Evolutionary conservation across 2,329 filamentous ascomycete species (phyloP).

Genomic region (Microthyrium microscopicum): DNA sequence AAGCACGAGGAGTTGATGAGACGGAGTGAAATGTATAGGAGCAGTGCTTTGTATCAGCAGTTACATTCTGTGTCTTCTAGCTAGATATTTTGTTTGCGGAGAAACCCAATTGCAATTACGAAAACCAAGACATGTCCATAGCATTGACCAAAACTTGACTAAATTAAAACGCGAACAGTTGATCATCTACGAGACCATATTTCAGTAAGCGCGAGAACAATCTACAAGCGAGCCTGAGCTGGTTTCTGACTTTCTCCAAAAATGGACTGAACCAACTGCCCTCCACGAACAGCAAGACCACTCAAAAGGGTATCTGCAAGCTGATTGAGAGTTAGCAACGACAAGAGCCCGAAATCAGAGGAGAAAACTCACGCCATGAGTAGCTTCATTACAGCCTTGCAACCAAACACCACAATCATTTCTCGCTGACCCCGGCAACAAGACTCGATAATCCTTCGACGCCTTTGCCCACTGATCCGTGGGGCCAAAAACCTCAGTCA

Average conservation of each 20-base stretch:
- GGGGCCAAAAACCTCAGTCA: too few relatives aligned
- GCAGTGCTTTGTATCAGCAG: constrained; percentile 33
- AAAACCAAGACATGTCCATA: too few relatives aligned
- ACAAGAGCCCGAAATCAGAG: too few relatives aligned
- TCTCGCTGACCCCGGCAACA: constrained; percentile 51
- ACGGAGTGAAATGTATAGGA: constrained; percentile 31
- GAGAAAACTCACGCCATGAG: constrained; percentile 62
- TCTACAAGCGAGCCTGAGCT: too few relatives aligned
- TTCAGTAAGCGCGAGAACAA: too few relatives aligned
- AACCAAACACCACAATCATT: constrained; percentile 68
- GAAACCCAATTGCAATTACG: too few relatives aligned
- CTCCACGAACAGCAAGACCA: constrained; percentile 57
- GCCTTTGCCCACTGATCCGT: constrained; percentile 46
- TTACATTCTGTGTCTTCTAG: constrained; percentile 17
- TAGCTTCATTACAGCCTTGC: constrained; percentile 85
- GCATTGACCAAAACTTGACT: too few relatives aligned
- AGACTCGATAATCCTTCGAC: constrained; percentile 69
- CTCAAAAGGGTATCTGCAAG: constrained; percentile 71
- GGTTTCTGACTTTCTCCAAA: too few relatives aligned
- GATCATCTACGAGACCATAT: too few relatives aligned
- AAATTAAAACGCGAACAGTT: too few relatives aligned
- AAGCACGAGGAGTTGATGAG: constrained; percentile 32
- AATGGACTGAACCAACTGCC: constrained; percentile 61
- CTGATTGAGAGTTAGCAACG: too few relatives aligned
- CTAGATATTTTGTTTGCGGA: too few relatives aligned